Conservation (phyloP, 2,329 filamentous ascomycete genomes). For the Emmonsia crescens region DNA sequence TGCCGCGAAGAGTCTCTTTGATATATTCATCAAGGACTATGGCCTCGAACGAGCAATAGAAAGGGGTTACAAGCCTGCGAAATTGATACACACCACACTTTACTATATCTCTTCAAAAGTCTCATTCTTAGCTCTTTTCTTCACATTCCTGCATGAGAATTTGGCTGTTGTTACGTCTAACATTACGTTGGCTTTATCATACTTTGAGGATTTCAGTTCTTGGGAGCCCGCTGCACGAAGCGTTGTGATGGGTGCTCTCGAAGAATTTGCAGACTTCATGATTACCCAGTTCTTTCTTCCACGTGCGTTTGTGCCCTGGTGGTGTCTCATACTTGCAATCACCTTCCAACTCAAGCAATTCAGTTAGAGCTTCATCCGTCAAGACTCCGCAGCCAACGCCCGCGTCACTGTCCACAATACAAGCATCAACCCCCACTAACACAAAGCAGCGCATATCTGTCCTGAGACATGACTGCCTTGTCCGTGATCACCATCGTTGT, state of each 20-base stretch:
- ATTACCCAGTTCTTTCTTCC: neutral
- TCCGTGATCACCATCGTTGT: slow-evolving; percentile 13
- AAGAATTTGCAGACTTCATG: neutral
- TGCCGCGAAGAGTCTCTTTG: neutral
- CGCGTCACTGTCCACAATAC: slow-evolving; percentile 5
- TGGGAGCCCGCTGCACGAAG: neutral
- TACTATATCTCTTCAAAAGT: neutral
- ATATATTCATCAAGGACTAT: neutral
- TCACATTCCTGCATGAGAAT: neutral
- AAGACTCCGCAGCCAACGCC: slow-evolving; percentile 16
- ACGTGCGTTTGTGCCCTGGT: neutral
- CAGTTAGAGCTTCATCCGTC: slow-evolving; percentile 14
- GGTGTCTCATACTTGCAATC: neutral
- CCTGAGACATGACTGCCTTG: slow-evolving; percentile 10
- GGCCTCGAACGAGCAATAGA: neutral
- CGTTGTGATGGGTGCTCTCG: neutral
- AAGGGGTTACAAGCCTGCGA: neutral
- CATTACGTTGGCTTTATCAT: neutral
- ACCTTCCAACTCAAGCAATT: slow-evolving; percentile 1
- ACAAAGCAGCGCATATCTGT: neutral
- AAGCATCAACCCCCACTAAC: neutral
- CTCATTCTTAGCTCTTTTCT: neutral
- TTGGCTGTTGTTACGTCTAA: neutral
- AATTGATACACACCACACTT: neutral
- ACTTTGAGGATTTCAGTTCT: neutral